A percentile compares a stretch with the other conserved stretches of the same genome.
These are phyloP conservation scores for Sarocladiaceae sp. DNA, from an alignment of 2,329 filamentous ascomycete genomes.

Conservation along the genomic window DNA sequence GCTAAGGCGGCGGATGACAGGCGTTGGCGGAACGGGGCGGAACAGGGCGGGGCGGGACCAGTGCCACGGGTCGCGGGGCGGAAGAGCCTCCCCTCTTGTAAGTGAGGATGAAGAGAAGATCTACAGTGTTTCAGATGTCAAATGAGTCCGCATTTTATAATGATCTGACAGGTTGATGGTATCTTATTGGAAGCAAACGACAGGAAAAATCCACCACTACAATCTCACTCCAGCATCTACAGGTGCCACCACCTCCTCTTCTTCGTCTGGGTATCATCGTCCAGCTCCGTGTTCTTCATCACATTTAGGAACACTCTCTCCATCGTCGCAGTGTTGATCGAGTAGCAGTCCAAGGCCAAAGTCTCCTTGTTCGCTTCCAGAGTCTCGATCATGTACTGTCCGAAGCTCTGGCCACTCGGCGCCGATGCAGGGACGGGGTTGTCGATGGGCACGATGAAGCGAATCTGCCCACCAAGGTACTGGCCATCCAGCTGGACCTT, in stretches of 20 bases:
- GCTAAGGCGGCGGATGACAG: background rate
- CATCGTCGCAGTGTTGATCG: constrained; percentile 2
- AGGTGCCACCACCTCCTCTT: constrained; percentile 2
- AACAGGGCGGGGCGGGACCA: background rate
- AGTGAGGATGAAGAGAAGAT: too few relatives aligned
- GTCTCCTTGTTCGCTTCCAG: background rate
- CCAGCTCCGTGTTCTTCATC: constrained; percentile 3
- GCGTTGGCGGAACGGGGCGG: background rate
- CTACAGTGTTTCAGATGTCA: too few relatives aligned
- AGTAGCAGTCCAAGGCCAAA: background rate
- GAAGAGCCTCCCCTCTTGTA: too few relatives aligned
- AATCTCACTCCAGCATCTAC: too few relatives aligned
- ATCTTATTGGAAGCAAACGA: too few relatives aligned
- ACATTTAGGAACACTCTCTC: constrained; percentile 4
- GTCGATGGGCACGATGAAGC: constrained; percentile 3
- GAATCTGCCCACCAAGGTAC: constrained; percentile 1
- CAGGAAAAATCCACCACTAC: too few relatives aligned
- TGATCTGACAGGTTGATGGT: too few relatives aligned
- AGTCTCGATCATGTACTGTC: constrained; percentile 1
- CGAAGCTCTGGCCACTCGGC: background rate
- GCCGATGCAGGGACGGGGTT: background rate
- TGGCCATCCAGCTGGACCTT: background rate
- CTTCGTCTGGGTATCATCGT: background rate
- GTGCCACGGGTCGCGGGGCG: too few relatives aligned
- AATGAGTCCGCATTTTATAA: too few relatives aligned